These are phyloP conservation scores for Thielaviopsis populi DNA, from an alignment of 2,329 filamentous ascomycete genomes.

Conservation along the genomic window DNA sequence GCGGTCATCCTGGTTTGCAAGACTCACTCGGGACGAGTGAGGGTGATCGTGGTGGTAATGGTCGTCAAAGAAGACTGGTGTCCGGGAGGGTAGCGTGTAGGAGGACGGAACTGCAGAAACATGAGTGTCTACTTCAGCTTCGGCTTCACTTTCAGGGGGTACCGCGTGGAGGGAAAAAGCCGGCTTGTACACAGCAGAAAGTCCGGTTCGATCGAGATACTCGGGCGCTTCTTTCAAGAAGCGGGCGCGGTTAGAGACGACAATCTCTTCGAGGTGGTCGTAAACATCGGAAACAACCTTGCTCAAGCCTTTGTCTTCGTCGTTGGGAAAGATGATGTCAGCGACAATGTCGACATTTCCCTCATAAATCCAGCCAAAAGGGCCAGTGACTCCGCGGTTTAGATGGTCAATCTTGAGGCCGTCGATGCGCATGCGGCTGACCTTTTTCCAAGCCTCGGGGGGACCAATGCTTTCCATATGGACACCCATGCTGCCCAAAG, in stretches of 20 bases:
- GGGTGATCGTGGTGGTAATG: slow-evolving; percentile 16
- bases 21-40: background rate
- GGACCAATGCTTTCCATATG: slow-evolving; percentile 41
- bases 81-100: slow-evolving; percentile 13
- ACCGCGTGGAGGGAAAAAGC: slow-evolving; percentile 12
- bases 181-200: slow-evolving; percentile 15
- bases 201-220: slow-evolving; percentile 15
- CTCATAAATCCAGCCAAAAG: slow-evolving; percentile 96
- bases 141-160: background rate
- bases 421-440: slow-evolving; percentile 82
- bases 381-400: slow-evolving; percentile 81
- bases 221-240: slow-evolving; percentile 16
- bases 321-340: slow-evolving; percentile 85
- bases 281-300: slow-evolving; percentile 98
- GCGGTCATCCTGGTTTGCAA: slow-evolving; percentile 39
- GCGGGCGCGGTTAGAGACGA: slow-evolving; percentile 51
- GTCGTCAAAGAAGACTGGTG: slow-evolving; percentile 13
- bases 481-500: slow-evolving; percentile 14
- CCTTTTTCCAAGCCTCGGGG: slow-evolving; percentile 75
- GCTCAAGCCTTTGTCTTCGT: slow-evolving; percentile 72
- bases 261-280: slow-evolving; percentile 84
- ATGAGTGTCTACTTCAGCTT: slow-evolving; percentile 8
- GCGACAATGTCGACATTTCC: slow-evolving; percentile 94
- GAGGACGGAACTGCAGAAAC: slow-evolving; percentile 12
- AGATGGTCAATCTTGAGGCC: slow-evolving; percentile 89